These are phyloP conservation scores for Sporothrix luriei DNA, from an alignment of 2,329 filamentous ascomycete species.

Conservation along the genomic window DNA sequence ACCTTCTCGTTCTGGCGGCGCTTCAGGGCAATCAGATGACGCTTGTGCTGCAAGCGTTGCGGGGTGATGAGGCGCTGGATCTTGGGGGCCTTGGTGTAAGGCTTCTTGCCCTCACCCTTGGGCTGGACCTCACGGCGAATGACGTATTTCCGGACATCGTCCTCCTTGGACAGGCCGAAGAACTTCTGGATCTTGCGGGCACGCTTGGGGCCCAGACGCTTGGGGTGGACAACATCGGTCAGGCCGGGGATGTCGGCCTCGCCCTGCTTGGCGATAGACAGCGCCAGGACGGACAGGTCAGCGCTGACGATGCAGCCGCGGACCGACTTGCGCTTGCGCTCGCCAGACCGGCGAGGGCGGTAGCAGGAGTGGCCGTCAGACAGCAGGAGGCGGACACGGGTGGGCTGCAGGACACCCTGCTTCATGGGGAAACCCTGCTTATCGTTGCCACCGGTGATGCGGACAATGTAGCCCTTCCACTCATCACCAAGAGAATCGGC, in stretches of 20 bases:
- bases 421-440: conserved; percentile 99
- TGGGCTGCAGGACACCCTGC: conserved; percentile 99
- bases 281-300: conserved; percentile 92
- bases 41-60: conserved; percentile 99
- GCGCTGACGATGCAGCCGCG: conserved; percentile 97
- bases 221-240: conserved; percentile 97
- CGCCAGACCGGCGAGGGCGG: conserved; percentile 93
- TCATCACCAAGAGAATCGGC: conserved; percentile 96
- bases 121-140: conserved; percentile 97
- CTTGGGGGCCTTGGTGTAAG: conserved; percentile 99
- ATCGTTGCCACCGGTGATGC: conserved; percentile 99
- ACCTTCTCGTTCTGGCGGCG: conserved; percentile 93
- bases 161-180: conserved; percentile 99
- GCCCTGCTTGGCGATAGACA: conserved; percentile 97
- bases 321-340: conserved; percentile 99
- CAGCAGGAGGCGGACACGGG: conserved; percentile 96
- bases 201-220: conserved; percentile 99
- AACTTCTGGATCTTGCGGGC: conserved; percentile 99
- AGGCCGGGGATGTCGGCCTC: conserved; percentile 91
- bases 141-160: conserved; percentile 99
- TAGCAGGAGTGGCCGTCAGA: conserved; percentile 98
- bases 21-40: conserved; percentile 97
- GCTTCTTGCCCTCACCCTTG: conserved; percentile 95
- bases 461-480: conserved; percentile 99
- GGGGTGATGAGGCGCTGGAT: conserved; percentile 99